phyloP scores from a whole-genome alignment of 805 yeast genomes.

The Saccharomycopsis schoenii region DNA sequence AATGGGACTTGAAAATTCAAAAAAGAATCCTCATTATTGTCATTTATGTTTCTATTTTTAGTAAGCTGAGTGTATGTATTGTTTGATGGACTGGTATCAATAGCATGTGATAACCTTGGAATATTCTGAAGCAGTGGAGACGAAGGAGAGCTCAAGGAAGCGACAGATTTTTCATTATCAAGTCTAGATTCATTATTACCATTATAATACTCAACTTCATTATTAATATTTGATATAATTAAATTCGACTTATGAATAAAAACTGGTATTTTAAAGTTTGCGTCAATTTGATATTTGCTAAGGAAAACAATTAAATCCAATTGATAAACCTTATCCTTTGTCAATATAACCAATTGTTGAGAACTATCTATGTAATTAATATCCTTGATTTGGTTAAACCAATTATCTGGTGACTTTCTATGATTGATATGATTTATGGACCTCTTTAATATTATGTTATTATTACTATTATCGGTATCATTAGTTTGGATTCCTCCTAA shows the following conservation, averaged over 20 bases:
- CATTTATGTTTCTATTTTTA: not conserved
- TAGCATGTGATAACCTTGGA: not conserved
- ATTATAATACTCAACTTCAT: not conserved
- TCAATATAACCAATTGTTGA: not conserved
- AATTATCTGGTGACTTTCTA: constrained; percentile 2
- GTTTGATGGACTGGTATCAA: not conserved
- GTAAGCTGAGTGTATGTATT: not conserved
- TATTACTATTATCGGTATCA: not conserved
- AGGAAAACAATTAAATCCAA: not conserved
- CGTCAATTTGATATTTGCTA: constrained; percentile 19
- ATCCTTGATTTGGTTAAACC: constrained; percentile 17
- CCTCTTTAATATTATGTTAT: not conserved
- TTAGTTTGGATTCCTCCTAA: constrained; percentile 13
- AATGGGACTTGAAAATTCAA: not conserved
- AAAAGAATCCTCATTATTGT: not conserved
- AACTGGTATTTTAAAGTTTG: constrained; percentile 22
- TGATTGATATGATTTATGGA: not conserved
- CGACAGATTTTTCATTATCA: not conserved
- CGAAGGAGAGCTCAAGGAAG: not conserved
- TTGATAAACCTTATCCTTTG: not conserved
- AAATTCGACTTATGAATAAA: constrained; percentile 18
- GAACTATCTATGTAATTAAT: not conserved
- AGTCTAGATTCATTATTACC: not conserved
- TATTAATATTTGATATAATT: not conserved
- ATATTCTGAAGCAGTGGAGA: not conserved